Evolutionary conservation across 495 filamentous ascomycete species (phyloP).

Genomic region (Aspergillus wentii): DNA sequence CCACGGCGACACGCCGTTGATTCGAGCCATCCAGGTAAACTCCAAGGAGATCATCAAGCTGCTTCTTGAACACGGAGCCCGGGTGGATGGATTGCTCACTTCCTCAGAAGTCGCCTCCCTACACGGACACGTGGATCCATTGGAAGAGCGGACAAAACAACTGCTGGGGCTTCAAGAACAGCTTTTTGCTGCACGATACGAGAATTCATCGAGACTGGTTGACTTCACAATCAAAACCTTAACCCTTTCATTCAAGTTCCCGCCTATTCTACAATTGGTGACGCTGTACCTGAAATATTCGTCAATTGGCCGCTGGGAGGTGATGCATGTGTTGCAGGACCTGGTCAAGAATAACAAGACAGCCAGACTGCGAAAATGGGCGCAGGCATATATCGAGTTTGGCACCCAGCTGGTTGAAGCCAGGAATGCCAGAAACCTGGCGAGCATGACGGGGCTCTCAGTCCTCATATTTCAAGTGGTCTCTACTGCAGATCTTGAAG

Average conservation of each 20-base stretch:
- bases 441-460: constrained; percentile 18
- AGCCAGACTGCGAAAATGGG: constrained; percentile 21
- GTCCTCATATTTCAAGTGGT: constrained; percentile 17
- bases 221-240: constrained; percentile 18
- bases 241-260: constrained; percentile 15
- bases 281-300: constrained; percentile 19
- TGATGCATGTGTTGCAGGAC: constrained; percentile 25
- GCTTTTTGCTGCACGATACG: constrained; percentile 14
- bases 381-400: constrained; percentile 15
- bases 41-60: constrained; percentile 14
- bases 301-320: constrained; percentile 19
- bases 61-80: constrained; percentile 17
- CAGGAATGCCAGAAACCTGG: constrained; percentile 14
- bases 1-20: constrained; percentile 20
- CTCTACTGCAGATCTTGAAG: constrained; percentile 17
- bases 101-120: constrained; percentile 16
- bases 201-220: constrained; percentile 14
- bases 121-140: constrained; percentile 12
- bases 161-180: constrained; percentile 19
- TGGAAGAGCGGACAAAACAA: constrained; percentile 19
- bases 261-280: constrained; percentile 15
- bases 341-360: constrained; percentile 22
- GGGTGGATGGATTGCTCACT: constrained; percentile 14
- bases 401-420: constrained; percentile 13
- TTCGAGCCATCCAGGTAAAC: constrained; percentile 16